Percentiles rank a stretch among this genome's conserved stretches.
Conservation (phyloP, 495 filamentous ascomycete genomes). For the Echria macrotheca region DNA sequence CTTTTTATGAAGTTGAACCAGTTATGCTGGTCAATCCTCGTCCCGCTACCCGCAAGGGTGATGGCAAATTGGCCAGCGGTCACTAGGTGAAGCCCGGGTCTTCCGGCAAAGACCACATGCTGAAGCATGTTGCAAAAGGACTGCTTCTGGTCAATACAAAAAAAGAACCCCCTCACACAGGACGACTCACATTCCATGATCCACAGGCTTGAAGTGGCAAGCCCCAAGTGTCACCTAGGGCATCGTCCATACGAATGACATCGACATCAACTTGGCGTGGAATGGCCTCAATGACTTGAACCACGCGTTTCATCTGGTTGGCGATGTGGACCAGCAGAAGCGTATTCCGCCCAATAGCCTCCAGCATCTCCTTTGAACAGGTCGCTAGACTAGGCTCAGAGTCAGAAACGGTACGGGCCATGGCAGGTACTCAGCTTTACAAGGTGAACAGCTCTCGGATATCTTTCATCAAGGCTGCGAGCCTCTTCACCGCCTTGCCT, state of each 20-base stretch:
- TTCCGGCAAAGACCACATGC: slow-evolving; percentile 4
- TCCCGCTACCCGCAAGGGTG: neutral
- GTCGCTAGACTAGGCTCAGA: slow-evolving; percentile 1
- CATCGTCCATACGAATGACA: slow-evolving; percentile 10
- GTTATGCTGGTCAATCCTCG: neutral
- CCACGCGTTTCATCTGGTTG: slow-evolving; percentile 11
- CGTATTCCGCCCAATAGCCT: neutral
- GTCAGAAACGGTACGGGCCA: neutral
- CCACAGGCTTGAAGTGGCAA: slow-evolving; percentile 10
- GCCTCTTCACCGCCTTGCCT: neutral
- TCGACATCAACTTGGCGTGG: slow-evolving; percentile 7
- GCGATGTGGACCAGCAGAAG: slow-evolving; percentile 5
- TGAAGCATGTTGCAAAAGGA: slow-evolving; percentile 4
- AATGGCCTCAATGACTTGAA: slow-evolving; percentile 9
- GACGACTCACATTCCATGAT: neutral
- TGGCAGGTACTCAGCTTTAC: neutral
- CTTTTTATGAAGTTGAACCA: neutral
- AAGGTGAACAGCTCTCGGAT: neutral
- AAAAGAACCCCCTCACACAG: neutral
- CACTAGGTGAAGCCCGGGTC: slow-evolving; percentile 4
- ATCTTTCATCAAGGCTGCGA: neutral
- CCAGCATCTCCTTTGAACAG: slow-evolving; percentile 7
- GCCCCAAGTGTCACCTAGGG: slow-evolving; percentile 9
- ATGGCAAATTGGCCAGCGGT: neutral
- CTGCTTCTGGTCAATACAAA: neutral